Conservation (phyloP, 2,329 filamentous ascomycete species). For the Gremmenia infestans region DNA sequence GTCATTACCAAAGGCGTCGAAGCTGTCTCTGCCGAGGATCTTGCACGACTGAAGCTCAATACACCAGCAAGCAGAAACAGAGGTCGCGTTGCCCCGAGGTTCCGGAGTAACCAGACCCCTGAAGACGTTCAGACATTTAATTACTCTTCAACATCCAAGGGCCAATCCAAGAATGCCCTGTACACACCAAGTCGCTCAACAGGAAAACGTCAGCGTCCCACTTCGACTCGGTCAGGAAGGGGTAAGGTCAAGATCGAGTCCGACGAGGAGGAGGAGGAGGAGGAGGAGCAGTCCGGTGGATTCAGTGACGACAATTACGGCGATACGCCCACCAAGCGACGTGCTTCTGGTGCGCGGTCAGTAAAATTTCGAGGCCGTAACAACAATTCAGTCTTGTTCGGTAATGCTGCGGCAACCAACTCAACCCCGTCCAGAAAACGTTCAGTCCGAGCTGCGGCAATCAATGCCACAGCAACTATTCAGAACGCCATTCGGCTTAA, state of each 20-base stretch:
- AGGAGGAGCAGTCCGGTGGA: not conserved
- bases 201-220: not conserved
- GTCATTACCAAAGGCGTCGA: conserved; percentile 6
- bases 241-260: not conserved
- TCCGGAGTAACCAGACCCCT: too few species aligned
- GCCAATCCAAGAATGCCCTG: too few species aligned
- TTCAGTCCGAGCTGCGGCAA: too few species aligned
- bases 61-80: not conserved
- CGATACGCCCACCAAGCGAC: not conserved
- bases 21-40: not conserved
- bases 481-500: too few species aligned
- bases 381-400: too few species aligned
- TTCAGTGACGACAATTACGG: not conserved
- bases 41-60: not conserved
- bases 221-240: not conserved
- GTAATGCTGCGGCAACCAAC: too few species aligned
- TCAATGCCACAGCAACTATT: too few species aligned
- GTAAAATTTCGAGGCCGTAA: not conserved
- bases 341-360: not conserved
- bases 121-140: too few species aligned
- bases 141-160: too few species aligned
- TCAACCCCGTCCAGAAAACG: too few species aligned
- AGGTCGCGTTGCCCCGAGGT: too few species aligned
- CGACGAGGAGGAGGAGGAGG: conserved; percentile 1
- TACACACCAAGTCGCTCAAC: not conserved